Percentiles rank a stretch among this genome's conserved stretches.
phyloP scores from a whole-genome alignment of 2,329 filamentous ascomycete genomes.

The Pseudogymnoascus sp. region DNA sequence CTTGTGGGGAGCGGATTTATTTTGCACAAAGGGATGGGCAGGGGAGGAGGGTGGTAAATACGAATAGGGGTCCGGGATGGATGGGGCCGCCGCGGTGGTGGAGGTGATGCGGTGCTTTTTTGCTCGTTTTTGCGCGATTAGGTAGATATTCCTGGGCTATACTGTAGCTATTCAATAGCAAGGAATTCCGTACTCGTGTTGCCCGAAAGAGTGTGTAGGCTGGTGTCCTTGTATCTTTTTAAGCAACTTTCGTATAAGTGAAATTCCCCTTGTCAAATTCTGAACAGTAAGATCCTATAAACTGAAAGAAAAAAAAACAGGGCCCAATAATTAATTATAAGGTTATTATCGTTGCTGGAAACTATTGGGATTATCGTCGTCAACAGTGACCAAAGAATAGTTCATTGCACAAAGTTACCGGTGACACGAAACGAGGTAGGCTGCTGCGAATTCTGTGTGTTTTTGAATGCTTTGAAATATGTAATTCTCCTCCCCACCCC shows the following conservation, averaged over 20 bases:
- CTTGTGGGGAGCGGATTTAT: not conserved
- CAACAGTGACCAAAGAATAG: too few relatives aligned
- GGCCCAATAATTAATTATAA: too few relatives aligned
- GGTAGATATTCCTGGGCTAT: conserved; percentile 5
- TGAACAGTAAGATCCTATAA: too few relatives aligned
- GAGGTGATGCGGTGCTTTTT: not conserved
- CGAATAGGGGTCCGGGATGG: not conserved
- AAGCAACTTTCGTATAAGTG: too few relatives aligned
- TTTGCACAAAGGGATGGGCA: not conserved
- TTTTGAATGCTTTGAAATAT: not conserved
- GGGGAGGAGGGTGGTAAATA: not conserved
- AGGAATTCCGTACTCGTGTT: not conserved
- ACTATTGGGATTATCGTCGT: too few relatives aligned
- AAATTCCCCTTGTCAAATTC: too few relatives aligned
- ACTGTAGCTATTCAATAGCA: not conserved
- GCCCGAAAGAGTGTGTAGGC: too few relatives aligned
- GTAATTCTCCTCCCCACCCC: not conserved
- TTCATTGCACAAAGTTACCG: too few relatives aligned
- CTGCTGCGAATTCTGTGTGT: not conserved
- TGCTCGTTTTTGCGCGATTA: conserved; percentile 7
- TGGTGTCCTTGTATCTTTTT: too few relatives aligned
- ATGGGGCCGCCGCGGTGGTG: not conserved
- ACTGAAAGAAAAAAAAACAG: too few relatives aligned
- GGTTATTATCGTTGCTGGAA: too few relatives aligned
- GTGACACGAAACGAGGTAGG: too few relatives aligned